These are phyloP conservation scores for Colletotrichum simmondsii DNA, from an alignment of 2,329 filamentous ascomycete genomes.

Conservation along the genomic window DNA sequence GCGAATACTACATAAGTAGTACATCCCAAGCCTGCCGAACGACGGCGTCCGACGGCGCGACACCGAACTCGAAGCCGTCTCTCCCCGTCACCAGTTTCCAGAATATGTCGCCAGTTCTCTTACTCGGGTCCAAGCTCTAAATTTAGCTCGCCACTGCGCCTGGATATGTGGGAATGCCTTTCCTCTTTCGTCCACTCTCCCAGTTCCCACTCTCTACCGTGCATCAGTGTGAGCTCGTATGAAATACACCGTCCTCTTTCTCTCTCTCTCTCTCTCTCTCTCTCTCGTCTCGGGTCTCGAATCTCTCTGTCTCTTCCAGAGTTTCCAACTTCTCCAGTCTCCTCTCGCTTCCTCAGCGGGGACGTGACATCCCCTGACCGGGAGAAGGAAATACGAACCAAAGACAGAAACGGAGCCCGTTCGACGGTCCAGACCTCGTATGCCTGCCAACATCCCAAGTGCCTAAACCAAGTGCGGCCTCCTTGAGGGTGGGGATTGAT, in stretches of 20 bases:
- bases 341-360: background rate
- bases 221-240: background rate
- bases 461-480: slow-evolving; percentile 7
- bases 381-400: slow-evolving; percentile 21
- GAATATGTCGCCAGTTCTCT: no score
- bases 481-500: slow-evolving; percentile 11
- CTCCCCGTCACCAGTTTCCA: background rate
- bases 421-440: slow-evolving; percentile 15
- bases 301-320: no score
- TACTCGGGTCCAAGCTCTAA: background rate
- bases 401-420: background rate
- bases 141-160: slow-evolving; percentile 8
- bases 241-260: background rate
- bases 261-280: background rate
- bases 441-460: background rate
- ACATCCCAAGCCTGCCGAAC: background rate
- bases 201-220: background rate
- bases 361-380: background rate
- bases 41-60: background rate
- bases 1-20: background rate
- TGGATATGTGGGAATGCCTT: background rate
- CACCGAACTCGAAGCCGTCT: background rate
- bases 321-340: no score
- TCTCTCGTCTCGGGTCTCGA: no score
- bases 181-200: background rate